These are phyloP conservation scores for Fraxinus anomala DNA, from an alignment of 257 asterid species.

Conservation along the genomic window DNA sequence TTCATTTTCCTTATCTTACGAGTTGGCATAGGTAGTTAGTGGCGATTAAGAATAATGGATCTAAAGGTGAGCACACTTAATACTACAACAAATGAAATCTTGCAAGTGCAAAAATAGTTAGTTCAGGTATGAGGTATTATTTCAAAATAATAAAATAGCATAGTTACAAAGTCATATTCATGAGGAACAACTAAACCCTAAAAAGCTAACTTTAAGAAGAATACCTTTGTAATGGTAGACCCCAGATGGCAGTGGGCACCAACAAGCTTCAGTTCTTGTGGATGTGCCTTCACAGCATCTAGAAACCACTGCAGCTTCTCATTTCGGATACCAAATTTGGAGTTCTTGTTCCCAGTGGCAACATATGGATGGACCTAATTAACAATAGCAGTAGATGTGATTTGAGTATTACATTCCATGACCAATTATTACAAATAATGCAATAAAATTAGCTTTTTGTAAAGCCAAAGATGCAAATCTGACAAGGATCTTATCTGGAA, in stretches of 20 bases:
- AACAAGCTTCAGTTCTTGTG: slow-evolving; percentile 82
- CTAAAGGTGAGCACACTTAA: neutral
- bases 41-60: neutral
- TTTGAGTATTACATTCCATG: neutral
- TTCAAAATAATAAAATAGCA: neutral
- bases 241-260: slow-evolving; percentile 99
- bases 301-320: slow-evolving; percentile 96
- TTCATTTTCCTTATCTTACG: neutral
- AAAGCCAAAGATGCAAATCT: neutral
- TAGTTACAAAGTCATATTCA: neutral
- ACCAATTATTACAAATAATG: neutral
- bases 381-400: slow-evolving; percentile 15
- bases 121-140: neutral
- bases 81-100: neutral
- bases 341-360: slow-evolving; percentile 95
- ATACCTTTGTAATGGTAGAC: slow-evolving; percentile 93
- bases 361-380: slow-evolving; percentile 91
- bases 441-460: neutral
- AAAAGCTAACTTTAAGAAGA: neutral
- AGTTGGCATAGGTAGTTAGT: neutral
- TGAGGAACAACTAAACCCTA: neutral
- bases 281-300: slow-evolving; percentile 89
- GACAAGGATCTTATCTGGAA: neutral
- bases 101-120: neutral
- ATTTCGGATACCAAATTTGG: slow-evolving; percentile 92